These are phyloP conservation scores for Pueraria montana DNA, from an alignment of 306 rosid genomes.

Conservation along the genomic window DNA sequence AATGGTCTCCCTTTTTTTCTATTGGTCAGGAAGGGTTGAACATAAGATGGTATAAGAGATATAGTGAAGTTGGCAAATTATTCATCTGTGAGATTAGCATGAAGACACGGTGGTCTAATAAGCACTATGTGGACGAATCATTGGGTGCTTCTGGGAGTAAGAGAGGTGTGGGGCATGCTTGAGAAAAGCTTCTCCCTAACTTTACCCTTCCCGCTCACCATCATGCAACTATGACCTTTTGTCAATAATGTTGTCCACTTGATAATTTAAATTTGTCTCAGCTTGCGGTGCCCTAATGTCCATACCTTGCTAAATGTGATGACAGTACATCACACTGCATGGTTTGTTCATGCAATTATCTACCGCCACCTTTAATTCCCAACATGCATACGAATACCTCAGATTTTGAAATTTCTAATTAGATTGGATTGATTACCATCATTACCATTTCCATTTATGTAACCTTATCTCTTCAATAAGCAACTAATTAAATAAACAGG, in stretches of 20 bases:
- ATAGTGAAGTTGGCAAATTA: conserved; percentile 31
- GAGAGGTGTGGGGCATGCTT: conserved; percentile 51
- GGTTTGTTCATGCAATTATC: conserved; percentile 54
- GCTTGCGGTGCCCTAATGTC: conserved; percentile 35
- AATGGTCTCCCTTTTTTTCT: conserved; percentile 32
- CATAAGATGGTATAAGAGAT: conserved; percentile 18
- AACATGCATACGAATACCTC: conserved; percentile 9
- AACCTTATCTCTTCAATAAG: conserved; percentile 35
- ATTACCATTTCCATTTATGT: conserved; percentile 39
- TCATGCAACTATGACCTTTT: conserved; percentile 50
- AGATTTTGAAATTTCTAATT: conserved; percentile 32
- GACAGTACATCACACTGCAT: conserved; percentile 43
- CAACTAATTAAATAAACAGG: conserved; percentile 42
- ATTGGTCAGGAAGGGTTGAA: conserved; percentile 27
- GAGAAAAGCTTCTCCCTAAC: conserved; percentile 53
- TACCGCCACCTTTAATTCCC: conserved; percentile 55
- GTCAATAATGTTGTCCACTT: conserved; percentile 56
- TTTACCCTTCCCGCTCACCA: conserved; percentile 48
- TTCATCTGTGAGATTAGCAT: conserved; percentile 30
- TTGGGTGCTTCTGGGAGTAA: conserved; percentile 13
- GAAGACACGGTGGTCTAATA: conserved; percentile 32
- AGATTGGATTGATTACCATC: conserved; percentile 23
- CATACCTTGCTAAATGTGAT: conserved; percentile 41
- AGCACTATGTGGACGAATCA: conserved; percentile 30
- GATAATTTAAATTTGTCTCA: conserved; percentile 47